Evolutionary conservation across 108 stramenopile species (phyloP).

Genomic region (Nitzschia putrida): DNA sequence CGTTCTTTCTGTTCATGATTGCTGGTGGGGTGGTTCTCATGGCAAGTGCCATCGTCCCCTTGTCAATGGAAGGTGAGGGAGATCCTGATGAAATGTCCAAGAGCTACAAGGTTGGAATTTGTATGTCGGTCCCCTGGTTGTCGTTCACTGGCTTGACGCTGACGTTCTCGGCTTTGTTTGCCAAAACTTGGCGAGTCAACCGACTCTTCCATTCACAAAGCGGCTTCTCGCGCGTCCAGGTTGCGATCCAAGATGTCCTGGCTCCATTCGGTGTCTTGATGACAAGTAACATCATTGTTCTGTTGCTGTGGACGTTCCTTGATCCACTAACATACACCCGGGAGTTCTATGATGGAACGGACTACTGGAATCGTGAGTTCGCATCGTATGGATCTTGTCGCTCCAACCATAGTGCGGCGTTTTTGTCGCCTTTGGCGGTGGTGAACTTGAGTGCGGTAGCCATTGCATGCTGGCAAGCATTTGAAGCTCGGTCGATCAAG

Average conservation of each 20-base stretch:
- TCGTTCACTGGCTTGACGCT: constrained; percentile 43
- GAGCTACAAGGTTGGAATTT: constrained; percentile 15
- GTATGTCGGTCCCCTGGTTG: constrained; percentile 43
- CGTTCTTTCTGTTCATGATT: constrained; percentile 46
- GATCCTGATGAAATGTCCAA: not conserved
- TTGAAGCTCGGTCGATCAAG: constrained; percentile 37
- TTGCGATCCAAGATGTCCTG: constrained; percentile 51
- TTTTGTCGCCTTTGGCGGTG: constrained; percentile 23
- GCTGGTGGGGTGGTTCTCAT: constrained; percentile 29
- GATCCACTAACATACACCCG: constrained; percentile 44
- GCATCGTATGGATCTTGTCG: constrained; percentile 36
- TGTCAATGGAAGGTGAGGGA: constrained; percentile 29
- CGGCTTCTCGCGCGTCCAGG: constrained; percentile 10
- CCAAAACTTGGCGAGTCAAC: constrained; percentile 52
- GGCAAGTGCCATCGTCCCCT: constrained; percentile 29
- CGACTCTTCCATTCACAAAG: constrained; percentile 8
- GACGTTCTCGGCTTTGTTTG: constrained; percentile 47
- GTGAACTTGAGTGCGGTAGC: constrained; percentile 32
- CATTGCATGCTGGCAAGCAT: constrained; percentile 47
- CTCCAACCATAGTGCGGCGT: constrained; percentile 6
- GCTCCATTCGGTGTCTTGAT: constrained; percentile 44
- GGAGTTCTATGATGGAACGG: constrained; percentile 12
- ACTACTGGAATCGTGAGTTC: constrained; percentile 42
- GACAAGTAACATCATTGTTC: constrained; percentile 33
- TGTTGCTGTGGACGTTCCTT: constrained; percentile 53